Base-by-base conservation (phyloP, 768 basidiomycete genomes). In the Termitomyces sp. region DNA sequence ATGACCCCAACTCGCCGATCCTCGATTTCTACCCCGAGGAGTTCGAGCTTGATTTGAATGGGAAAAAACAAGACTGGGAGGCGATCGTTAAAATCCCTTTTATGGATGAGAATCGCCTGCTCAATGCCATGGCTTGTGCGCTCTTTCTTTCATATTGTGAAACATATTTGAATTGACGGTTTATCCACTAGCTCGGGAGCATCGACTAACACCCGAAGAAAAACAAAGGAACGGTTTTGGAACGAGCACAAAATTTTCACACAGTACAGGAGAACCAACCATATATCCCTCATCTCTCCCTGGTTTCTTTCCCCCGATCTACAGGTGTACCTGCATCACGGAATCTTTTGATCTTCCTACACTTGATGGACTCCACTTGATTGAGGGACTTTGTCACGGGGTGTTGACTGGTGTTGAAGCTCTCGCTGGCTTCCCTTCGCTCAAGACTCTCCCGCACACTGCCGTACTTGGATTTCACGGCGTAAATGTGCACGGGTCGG, bases 41-140 rank as follows among this genome's bases (percentile, higher is more conserved):
- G 56, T 98, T 98, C 66, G 94, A 93, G 65, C 86, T 84, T 65
- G 97, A 99, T 76, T 75, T 97, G 70, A 98, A 99, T 66, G 97
- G 97, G 37, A 99, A 99, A 83, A 98, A 95, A 72, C 88, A 91
- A 66, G 96, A 98, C 31, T 99, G 97, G 97, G 97, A 99, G 73
- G 96, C 97, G 0, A 86, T 98, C 55, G 94, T 99, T 57, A 98
- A 98, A 77, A 98, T 99, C 66, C 97, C 97, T 0, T 99, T 99
- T 74, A 98, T 99, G 62, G 88, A 97, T 50, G 86, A 96, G 72
- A 66, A 75, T 11, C 81, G 93, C 56, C 72, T 99, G 25, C 76
- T 97, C 37, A 78, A 78, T 37, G 92, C 96, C 3, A 98, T 99
- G 96, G 76, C 79, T 37, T 74, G 93, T 92, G 71, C 68, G 87